These are phyloP conservation scores for Sordariomycetes sp. DNA, from an alignment of 2,329 filamentous ascomycete species.

Conservation along the genomic window DNA sequence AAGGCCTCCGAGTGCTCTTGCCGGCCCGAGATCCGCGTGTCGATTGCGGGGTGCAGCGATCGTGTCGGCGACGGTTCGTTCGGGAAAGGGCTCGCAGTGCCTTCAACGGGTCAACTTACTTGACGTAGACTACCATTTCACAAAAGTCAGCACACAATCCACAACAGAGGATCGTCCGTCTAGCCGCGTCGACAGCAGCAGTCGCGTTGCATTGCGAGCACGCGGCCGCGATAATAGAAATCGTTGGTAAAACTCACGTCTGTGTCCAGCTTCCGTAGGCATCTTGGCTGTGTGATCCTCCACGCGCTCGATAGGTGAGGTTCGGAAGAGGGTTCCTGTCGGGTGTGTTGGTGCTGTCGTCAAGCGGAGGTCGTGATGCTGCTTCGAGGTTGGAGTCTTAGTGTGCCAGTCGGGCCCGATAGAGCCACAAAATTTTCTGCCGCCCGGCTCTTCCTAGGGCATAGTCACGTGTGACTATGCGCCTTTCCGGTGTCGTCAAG, in stretches of 20 bases:
- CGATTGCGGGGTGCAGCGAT: neutral
- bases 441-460: conserved; percentile 3
- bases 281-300: conserved; percentile 44
- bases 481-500: neutral
- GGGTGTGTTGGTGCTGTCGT: conserved; percentile 3
- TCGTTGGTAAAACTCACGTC: conserved; percentile 52
- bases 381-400: conserved; percentile 6
- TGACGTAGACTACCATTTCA: conserved; percentile 60
- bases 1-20: conserved; percentile 3
- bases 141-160: conserved; percentile 21
- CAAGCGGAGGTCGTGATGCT: conserved; percentile 5
- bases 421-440: conserved; percentile 6
- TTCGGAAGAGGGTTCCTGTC: conserved; percentile 3
- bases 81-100: neutral
- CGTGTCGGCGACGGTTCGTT: conserved; percentile 1
- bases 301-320: conserved; percentile 25
- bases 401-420: conserved; percentile 5
- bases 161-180: neutral
- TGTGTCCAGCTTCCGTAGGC: conserved; percentile 79
- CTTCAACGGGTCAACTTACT: conserved; percentile 47
- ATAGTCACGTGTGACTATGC: conserved; percentile 3
- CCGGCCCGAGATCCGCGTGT: conserved; percentile 5
- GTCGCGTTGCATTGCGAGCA: conserved; percentile 2
- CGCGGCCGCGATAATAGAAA: neutral
- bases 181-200: neutral